Base-by-base conservation (phyloP, 768 basidiomycete species). In the Cytidiella melzeri region DNA sequence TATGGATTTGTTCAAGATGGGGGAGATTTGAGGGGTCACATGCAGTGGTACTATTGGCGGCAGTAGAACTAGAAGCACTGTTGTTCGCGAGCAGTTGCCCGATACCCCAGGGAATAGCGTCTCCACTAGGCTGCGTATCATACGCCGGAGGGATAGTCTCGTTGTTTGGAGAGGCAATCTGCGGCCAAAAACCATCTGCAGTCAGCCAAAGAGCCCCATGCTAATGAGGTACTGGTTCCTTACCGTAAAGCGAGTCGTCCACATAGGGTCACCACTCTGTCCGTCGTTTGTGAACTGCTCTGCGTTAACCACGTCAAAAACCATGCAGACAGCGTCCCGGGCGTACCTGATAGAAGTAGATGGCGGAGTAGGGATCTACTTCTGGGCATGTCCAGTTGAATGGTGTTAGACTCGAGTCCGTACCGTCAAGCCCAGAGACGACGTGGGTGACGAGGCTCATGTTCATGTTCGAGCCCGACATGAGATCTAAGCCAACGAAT, bases 191-290 rank as follows among this genome's bases (percentile, higher is more conserved):
- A 24, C n/a, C 28, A 5, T 18, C 5, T 13, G 18, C n/a, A 12
- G 12, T 37, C 47, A 10, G 18, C 21, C n/a, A 21, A 27, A 12
- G 6, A 40, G 26, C n/a, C n/a, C n/a, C n/a, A n/a, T n/a, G n/a
- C 20, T 24, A 21, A 12, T 23, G 24, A n/a, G n/a, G 3, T 25
- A 13, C 5, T 9, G 21, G 24, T 48, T 25, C 52, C 63, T 30
- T 43, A 69, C 69, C 36, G 70, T 65, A 51, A 73, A 73, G 2
- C 71, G 66, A 4, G 68, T 61, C 0, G 71, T 73, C 70, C 71
- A 73, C 15, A 54, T 51, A 4, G 63, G 48, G 25, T 57, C 48
- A 9, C 53, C 18, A 13, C 20, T 42, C 43, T 63, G 57, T 9
- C 57, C 58, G 21, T 58, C 56, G 34, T 67, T 65, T 9, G 62